Evolutionary conservation across 768 basidiomycete species (phyloP).

Genomic region (Panaeolus cyanescens): DNA sequence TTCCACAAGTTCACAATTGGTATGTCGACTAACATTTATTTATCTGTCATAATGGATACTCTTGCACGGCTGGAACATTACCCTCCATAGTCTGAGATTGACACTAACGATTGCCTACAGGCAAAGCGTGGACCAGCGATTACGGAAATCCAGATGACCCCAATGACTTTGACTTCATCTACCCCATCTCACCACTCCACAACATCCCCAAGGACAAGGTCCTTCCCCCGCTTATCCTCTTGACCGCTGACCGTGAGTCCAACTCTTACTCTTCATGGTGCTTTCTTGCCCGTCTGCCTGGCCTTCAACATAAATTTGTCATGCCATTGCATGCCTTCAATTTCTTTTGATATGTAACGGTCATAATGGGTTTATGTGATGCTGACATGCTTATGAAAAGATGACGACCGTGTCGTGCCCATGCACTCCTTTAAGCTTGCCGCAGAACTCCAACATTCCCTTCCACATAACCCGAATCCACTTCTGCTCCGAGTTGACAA

Average conservation of each 20-base stretch:
- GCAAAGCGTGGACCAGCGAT: slow-evolving; percentile 77
- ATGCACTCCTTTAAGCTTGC: slow-evolving; percentile 85
- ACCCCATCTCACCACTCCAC: slow-evolving; percentile 79
- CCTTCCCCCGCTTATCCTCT: slow-evolving; percentile 71
- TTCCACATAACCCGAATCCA: slow-evolving; percentile 69
- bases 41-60: not conserved
- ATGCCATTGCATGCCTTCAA: slow-evolving; percentile 88
- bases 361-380: not conserved
- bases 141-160: slow-evolving; percentile 77
- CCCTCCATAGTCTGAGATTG: not conserved
- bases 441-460: slow-evolving; percentile 71
- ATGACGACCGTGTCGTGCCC: slow-evolving; percentile 87
- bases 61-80: not conserved
- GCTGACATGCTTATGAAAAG: slow-evolving; percentile 30
- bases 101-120: slow-evolving; percentile 29
- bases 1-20: slow-evolving; percentile 81
- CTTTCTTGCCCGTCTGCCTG: slow-evolving; percentile 1
- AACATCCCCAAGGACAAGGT: slow-evolving; percentile 64
- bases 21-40: slow-evolving; percentile 23
- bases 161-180: slow-evolving; percentile 83
- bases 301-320: slow-evolving; percentile 79
- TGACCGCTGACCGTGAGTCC: slow-evolving; percentile 79
- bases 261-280: slow-evolving; percentile 4
- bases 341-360: too few species aligned
- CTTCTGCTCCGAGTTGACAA: slow-evolving; percentile 77